Evolutionary conservation across 306 rosid species (phyloP).

Genomic region (Cucurbita ficifolia): DNA sequence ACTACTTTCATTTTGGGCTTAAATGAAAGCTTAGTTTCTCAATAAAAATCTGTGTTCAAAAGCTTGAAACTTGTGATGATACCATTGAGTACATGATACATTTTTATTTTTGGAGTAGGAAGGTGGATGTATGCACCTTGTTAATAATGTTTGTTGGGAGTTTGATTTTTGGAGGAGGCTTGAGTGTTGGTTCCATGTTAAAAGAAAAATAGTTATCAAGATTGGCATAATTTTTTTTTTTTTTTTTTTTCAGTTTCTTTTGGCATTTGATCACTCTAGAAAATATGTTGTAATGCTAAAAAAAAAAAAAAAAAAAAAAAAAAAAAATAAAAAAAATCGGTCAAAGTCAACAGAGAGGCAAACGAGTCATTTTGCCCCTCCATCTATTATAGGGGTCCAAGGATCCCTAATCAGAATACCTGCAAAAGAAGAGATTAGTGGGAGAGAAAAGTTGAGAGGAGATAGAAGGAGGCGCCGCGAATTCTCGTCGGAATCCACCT

Average conservation of each 20-base stretch:
- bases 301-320: no score
- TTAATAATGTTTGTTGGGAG: not conserved
- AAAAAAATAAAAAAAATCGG: no score
- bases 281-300: not conserved
- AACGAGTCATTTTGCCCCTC: no score
- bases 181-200: not conserved
- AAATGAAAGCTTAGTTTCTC: not conserved
- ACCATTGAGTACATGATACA: not conserved
- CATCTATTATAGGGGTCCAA: no score
- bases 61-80: not conserved
- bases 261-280: not conserved
- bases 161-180: not conserved
- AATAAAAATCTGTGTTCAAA: not conserved
- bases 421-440: no score
- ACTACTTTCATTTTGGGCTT: not conserved
- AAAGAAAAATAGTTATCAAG: not conserved
- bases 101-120: not conserved
- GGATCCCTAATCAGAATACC: no score
- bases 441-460: no score
- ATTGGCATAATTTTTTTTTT: not conserved
- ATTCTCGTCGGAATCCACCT: no score
- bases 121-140: not conserved
- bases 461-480: no score
- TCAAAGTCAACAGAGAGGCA: no score
- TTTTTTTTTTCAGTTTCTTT: not conserved